These are phyloP conservation scores for Massariosphaeria phaeospora DNA, from an alignment of 495 filamentous ascomycete genomes.

Conservation along the genomic window DNA sequence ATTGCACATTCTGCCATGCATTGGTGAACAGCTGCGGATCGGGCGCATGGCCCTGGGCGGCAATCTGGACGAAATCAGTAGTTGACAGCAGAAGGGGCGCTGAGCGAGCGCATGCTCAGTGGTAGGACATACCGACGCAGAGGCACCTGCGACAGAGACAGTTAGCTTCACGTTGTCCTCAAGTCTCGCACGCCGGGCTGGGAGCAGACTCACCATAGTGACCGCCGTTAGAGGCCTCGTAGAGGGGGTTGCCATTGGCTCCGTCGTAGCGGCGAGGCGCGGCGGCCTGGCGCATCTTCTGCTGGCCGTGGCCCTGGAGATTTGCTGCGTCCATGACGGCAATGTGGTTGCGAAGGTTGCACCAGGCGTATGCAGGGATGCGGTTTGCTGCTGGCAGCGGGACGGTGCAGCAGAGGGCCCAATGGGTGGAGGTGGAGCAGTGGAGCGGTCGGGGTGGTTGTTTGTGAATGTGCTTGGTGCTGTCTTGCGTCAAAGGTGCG, in stretches of 20 bases:
- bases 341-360: constrained; percentile 12
- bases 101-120: constrained; percentile 19
- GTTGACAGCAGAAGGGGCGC: not conserved
- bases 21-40: constrained; percentile 84
- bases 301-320: constrained; percentile 49
- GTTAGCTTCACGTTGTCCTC: constrained; percentile 21
- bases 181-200: not conserved
- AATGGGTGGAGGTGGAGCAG: constrained; percentile 21
- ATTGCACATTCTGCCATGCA: constrained; percentile 83
- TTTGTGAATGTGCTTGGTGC: constrained; percentile 17
- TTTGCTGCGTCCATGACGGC: constrained; percentile 53
- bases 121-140: constrained; percentile 62
- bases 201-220: constrained; percentile 69
- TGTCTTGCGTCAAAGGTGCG: constrained; percentile 26
- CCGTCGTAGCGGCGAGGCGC: constrained; percentile 39
- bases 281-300: constrained; percentile 47
- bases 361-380: constrained; percentile 13
- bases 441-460: constrained; percentile 11
- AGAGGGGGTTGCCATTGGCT: constrained; percentile 52
- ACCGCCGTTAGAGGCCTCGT: constrained; percentile 76
- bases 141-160: constrained; percentile 57
- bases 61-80: constrained; percentile 42
- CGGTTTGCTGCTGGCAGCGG: constrained; percentile 5
- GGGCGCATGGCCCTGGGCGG: constrained; percentile 71
- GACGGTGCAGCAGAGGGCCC: constrained; percentile 13